A percentile compares a stretch with the other conserved stretches of the same genome.
These are phyloP conservation scores for Naganishia cerealis DNA, from an alignment of 1,284 basidiomycete genomes.

Conservation along the genomic window DNA sequence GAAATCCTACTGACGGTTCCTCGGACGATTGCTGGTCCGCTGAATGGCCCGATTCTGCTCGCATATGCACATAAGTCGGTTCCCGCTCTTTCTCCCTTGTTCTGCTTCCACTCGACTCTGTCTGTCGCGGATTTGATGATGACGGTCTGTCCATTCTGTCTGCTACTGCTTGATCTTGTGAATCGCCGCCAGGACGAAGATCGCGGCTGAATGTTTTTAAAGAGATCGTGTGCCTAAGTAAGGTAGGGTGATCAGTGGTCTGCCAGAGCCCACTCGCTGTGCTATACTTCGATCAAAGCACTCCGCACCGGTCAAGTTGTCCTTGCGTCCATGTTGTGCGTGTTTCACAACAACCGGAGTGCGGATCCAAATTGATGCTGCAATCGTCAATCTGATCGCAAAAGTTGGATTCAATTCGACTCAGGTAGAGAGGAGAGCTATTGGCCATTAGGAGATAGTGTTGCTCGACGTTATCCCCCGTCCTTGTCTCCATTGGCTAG, in stretches of 20 bases:
- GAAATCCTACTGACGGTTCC: slow-evolving; percentile 18
- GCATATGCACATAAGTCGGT: slow-evolving; percentile 14
- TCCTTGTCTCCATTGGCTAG: neutral
- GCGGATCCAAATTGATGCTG: slow-evolving; percentile 5
- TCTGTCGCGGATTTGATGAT: slow-evolving; percentile 15
- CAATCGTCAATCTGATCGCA: slow-evolving; percentile 6
- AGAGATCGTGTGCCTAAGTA: neutral
- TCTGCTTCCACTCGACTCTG: slow-evolving; percentile 13
- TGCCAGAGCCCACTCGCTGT: slow-evolving; percentile 2
- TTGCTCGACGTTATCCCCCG: no score
- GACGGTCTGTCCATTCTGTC: slow-evolving; percentile 17
- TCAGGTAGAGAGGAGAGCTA: no score
- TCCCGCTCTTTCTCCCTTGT: slow-evolving; percentile 10
- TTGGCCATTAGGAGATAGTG: no score
- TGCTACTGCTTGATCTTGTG: slow-evolving; percentile 10
- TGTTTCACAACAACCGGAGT: slow-evolving; percentile 10
- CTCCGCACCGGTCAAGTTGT: neutral
- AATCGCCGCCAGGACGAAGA: neutral
- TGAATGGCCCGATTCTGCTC: neutral
- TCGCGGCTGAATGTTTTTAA: neutral
- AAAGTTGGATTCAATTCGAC: slow-evolving; percentile 3
- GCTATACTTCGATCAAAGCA: neutral
- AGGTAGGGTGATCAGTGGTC: neutral
- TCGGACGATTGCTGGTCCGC: slow-evolving; percentile 11
- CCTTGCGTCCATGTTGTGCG: neutral